Evolutionary conservation across 495 filamentous ascomycete genomes (phyloP).

Genomic region (Lindgomyces ingoldianus): DNA sequence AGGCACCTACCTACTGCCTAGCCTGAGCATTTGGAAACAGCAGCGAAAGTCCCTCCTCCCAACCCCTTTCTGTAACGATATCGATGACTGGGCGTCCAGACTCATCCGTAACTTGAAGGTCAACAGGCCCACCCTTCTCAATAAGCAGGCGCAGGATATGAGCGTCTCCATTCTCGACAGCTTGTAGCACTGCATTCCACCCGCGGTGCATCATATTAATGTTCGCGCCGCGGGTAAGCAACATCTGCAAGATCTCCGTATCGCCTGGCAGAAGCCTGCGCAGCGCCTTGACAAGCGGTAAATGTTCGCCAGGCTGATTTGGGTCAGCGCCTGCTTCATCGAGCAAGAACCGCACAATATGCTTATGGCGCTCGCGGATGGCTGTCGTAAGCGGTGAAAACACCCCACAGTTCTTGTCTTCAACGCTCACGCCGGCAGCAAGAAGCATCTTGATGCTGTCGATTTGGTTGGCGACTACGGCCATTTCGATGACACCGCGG

Average conservation of each 20-base stretch:
- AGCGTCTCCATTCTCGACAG: constrained; percentile 40
- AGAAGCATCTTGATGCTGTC: constrained; percentile 50
- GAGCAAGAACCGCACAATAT: constrained; percentile 54
- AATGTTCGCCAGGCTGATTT: constrained; percentile 56
- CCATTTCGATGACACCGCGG: constrained; percentile 59
- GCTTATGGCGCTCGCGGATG: constrained; percentile 53
- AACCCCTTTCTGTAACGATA: constrained; percentile 40
- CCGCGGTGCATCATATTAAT: constrained; percentile 57
- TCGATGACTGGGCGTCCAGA: constrained; percentile 45
- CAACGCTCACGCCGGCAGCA: constrained; percentile 53
- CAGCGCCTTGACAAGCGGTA: constrained; percentile 58
- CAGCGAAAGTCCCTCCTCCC: constrained; percentile 24
- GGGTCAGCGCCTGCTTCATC: constrained; percentile 55
- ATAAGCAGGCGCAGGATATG: constrained; percentile 50
- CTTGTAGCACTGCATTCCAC: constrained; percentile 51
- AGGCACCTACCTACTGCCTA: constrained; percentile 26
- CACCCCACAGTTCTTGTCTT: constrained; percentile 59
- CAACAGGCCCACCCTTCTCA: constrained; percentile 48
- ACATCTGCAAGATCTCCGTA: constrained; percentile 52
- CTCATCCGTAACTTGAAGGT: constrained; percentile 49
- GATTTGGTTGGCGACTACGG: constrained; percentile 52
- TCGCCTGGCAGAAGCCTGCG: constrained; percentile 53
- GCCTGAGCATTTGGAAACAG: constrained; percentile 22
- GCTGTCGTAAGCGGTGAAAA: constrained; percentile 59
- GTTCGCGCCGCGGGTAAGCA: constrained; percentile 55